Evolutionary conservation across 768 basidiomycete genomes (phyloP).

Genomic region (Auricularia heimuer): DNA sequence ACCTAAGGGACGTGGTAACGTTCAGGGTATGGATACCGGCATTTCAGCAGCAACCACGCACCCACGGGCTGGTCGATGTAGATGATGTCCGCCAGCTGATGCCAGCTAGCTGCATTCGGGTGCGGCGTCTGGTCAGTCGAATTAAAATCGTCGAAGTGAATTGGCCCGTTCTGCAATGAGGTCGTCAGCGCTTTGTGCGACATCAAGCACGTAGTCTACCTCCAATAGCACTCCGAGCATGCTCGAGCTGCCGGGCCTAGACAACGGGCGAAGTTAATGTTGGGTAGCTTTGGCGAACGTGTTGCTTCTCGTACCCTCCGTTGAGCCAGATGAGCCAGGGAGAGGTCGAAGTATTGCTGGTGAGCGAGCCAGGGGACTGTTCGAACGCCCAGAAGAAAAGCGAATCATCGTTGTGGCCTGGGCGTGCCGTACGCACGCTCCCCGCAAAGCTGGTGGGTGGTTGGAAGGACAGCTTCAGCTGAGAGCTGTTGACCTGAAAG

Average conservation of each 20-base stretch:
- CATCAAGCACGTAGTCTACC: background rate
- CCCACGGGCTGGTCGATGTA: slow-evolving; percentile 3
- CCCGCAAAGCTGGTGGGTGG: background rate
- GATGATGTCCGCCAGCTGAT: background rate
- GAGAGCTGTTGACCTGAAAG: slow-evolving; percentile 1
- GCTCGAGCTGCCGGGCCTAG: background rate
- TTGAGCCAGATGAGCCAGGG: background rate
- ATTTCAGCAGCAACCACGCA: background rate
- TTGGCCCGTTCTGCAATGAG: background rate
- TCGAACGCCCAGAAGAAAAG: slow-evolving; percentile 2
- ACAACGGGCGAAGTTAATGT: background rate
- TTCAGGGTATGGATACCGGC: background rate
- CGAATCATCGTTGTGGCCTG: background rate
- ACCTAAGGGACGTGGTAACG: background rate
- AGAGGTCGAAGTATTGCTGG: background rate
- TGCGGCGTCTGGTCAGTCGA: background rate
- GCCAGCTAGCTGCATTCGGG: background rate
- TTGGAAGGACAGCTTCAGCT: background rate
- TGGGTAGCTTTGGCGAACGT: background rate
- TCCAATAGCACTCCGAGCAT: background rate
- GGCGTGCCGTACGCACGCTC: background rate
- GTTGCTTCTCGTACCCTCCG: background rate
- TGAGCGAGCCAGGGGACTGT: background rate
- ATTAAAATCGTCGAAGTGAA: background rate
- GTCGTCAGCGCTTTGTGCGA: background rate